Base-by-base conservation (phyloP, 2,329 filamentous ascomycete species). In the Penicillium sp. region DNA sequence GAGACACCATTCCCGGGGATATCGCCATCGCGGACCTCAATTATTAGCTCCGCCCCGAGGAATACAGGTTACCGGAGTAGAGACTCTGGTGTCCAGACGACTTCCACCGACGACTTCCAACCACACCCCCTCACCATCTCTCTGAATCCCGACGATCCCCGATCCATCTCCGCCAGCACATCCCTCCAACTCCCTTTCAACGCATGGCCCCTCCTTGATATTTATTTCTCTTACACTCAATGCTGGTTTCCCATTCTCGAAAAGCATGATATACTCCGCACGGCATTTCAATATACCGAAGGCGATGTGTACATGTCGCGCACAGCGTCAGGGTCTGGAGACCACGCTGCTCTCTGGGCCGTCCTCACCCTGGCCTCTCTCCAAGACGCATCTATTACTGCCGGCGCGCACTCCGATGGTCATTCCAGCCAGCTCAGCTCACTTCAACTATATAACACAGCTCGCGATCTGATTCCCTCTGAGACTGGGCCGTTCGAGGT, bases 161-260 rank as follows among this genome's bases (percentile, higher is more conserved):
- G 29, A 53, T 49, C 52, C 15, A 45, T 40, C 20, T 49, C 58
- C 10, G 50, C 32, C 27, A 54, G 43, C 44, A 21, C 36, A 13
- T 30, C 84, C 80, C 13, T 63, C 68, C 13, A 80, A 83, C 62
- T 82, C 79, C 64, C 85, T 78, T 75, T 63, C 13, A 71, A 72
- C 46, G 64, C 66, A 21, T 70, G 69, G 67, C 76, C 80, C 2
- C 77, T 91, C 3, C 73, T 91, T 32, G 86, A 91, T 58, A 79
- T 88, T 4, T 91, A 90, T 66, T 88, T 90, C 53, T 83, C 87
- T 1, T 90, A 89, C 60, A 89, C 86, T 0, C 87, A 91, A 66
- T 84, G 82, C 46, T 92, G 89, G 89, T 78, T 92, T 21, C 89
- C 89, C 0, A 84, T 92, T 21, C 76, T 87, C 9, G 85, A 90